phyloP scores from a whole-genome alignment of 179 eudicot species.

The Drosera spatulata region DNA sequence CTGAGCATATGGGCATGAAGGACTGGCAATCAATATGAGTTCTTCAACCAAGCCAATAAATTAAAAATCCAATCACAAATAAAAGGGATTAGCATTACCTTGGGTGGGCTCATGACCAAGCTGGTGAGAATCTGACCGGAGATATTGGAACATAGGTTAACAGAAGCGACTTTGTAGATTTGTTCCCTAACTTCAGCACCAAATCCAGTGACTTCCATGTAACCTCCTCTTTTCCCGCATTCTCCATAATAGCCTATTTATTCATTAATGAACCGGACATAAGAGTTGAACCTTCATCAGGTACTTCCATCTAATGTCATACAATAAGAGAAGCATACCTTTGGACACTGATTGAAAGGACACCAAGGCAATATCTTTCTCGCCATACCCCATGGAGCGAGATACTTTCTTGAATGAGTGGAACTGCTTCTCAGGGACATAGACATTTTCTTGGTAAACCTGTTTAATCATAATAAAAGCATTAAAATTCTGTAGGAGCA shows the following conservation, averaged over 20 bases:
- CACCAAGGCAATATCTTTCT: conserved; percentile 62
- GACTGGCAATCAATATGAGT: no score
- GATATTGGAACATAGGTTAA: conserved; percentile 83
- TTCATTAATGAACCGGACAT: conserved; percentile 1
- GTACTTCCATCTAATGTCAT: background rate
- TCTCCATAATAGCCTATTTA: conserved; percentile 81
- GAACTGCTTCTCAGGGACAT: conserved; percentile 76
- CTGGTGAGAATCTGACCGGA: conserved; percentile 95
- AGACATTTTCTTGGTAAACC: conserved; percentile 97
- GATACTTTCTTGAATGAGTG: conserved; percentile 89
- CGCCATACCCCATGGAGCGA: conserved; percentile 83
- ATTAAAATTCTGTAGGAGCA: no score
- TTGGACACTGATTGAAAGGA: conserved; percentile 93
- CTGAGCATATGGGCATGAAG: background rate
- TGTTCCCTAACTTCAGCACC: conserved; percentile 77
- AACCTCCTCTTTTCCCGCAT: conserved; percentile 97
- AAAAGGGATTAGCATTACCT: conserved; percentile 30
- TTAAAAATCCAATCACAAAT: background rate
- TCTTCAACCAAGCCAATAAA: background rate
- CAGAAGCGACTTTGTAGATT: conserved; percentile 91
- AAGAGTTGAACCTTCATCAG: conserved; percentile 1
- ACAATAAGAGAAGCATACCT: conserved; percentile 28
- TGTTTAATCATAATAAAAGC: conserved; percentile 11
- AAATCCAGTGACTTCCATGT: conserved; percentile 95
- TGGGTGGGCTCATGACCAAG: conserved; percentile 92